phyloP scores from a whole-genome alignment of 2,329 filamentous ascomycete species.

The Monilinia polystroma region DNA sequence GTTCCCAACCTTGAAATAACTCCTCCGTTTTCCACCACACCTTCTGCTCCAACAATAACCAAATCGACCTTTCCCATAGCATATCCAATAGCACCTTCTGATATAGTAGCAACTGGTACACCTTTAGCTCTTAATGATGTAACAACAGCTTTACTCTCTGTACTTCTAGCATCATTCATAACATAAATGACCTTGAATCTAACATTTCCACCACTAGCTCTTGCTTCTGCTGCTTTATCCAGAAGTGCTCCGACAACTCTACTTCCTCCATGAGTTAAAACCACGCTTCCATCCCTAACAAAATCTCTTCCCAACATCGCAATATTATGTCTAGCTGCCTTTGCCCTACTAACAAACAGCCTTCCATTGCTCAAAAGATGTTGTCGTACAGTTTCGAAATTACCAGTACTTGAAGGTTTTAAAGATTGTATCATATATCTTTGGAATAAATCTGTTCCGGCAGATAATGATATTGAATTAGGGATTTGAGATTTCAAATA shows the following conservation, averaged over 20 bases:
- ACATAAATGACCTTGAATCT: conserved; percentile 85
- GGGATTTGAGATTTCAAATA: conserved; percentile 75
- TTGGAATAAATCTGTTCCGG: conserved; percentile 93
- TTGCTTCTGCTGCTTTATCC: conserved; percentile 67
- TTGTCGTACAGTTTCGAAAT: conserved; percentile 79
- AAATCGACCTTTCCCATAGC: conserved; percentile 71
- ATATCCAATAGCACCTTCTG: conserved; percentile 74
- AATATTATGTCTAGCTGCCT: conserved; percentile 80
- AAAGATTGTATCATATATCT: conserved; percentile 82
- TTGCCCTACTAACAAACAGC: conserved; percentile 82
- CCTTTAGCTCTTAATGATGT: conserved; percentile 67
- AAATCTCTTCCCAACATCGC: conserved; percentile 76
- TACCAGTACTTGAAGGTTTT: conserved; percentile 50
- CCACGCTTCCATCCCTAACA: conserved; percentile 72
- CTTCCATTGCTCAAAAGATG: conserved; percentile 84
- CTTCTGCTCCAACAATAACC: conserved; percentile 71
- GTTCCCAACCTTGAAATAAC: conserved; percentile 85
- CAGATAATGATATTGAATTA: conserved; percentile 88
- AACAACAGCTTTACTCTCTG: conserved; percentile 71
- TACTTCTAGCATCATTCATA: conserved; percentile 52
- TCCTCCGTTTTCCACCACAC: conserved; percentile 90
- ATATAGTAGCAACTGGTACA: conserved; percentile 80
- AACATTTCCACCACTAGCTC: conserved; percentile 52
- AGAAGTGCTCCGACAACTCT: conserved; percentile 79
- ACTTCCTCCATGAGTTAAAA: conserved; percentile 89